These are phyloP conservation scores for Papiliotrema terrestris DNA, from an alignment of 1,284 basidiomycete species.

Conservation along the genomic window DNA sequence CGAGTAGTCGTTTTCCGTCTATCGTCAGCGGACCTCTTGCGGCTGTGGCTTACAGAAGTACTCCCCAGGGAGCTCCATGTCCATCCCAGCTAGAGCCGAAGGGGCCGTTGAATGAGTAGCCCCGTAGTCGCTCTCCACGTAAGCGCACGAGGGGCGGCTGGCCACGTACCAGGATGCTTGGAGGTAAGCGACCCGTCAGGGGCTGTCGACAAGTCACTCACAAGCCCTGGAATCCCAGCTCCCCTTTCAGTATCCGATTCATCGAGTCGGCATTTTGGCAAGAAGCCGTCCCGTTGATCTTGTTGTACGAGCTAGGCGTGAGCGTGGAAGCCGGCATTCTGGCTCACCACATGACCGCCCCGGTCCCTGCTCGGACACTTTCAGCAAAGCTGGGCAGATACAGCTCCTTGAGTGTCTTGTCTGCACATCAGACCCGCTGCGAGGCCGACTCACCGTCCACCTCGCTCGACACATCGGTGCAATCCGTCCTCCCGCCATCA, in stretches of 20 bases:
- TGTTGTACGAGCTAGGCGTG: constrained; percentile 53
- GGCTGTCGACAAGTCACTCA: constrained; percentile 33
- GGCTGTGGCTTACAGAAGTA: constrained; percentile 24
- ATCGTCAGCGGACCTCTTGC: neutral
- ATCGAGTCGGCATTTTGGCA: constrained; percentile 72
- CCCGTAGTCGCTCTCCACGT: constrained; percentile 33
- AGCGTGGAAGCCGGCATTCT: neutral
- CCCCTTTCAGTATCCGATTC: constrained; percentile 73
- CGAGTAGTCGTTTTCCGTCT: constrained; percentile 55
- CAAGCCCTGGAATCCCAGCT: constrained; percentile 57
- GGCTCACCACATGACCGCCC: constrained; percentile 49
- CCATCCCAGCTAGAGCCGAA: constrained; percentile 50
- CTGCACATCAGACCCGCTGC: constrained; percentile 25
- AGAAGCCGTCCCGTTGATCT: constrained; percentile 71
- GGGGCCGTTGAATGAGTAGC: constrained; percentile 44
- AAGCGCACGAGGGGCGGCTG: neutral
- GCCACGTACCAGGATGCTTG: constrained; percentile 20
- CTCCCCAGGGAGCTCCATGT: constrained; percentile 51
- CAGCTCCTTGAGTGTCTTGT: constrained; percentile 49
- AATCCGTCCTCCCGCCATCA: constrained; percentile 29
- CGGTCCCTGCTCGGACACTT: constrained; percentile 50
- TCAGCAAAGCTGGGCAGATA: constrained; percentile 52
- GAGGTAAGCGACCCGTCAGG: constrained; percentile 13
- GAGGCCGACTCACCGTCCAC: constrained; percentile 32
- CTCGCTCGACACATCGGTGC: constrained; percentile 29